Evolutionary conservation across 192 early-diverging fungal species (phyloP), one percentile per base, ranked within the genome.

Genomic region (Piromyces finnis): DNA sequence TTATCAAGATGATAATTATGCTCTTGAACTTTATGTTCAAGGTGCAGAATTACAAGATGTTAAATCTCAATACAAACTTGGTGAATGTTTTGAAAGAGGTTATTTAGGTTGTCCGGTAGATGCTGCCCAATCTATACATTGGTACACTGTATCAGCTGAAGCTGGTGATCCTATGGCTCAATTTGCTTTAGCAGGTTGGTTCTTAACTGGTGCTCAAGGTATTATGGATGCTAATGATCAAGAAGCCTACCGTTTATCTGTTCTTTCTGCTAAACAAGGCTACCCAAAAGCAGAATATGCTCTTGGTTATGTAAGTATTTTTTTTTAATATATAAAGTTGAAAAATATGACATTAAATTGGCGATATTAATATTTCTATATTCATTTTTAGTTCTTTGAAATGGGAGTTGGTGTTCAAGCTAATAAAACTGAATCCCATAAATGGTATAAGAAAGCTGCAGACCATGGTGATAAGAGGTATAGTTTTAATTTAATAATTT

Each of bases 231-330:
- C 30, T 22, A 78, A 32, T 29, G 29, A 37, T 29, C 80, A 32
- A 30, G 80, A 81, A 32, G 80, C 80, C 22, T 68, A 22, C 16
- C 29, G 17, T 77, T 81, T 30, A 22, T 77, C 29, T 18, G 2
- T 27, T n/a, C 77, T 32, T n/a, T 28, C 80, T 29, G 80, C 80
- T 27, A 28, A 81, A 22, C 80, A 81, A 79, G 80, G 79, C 1
- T 79, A 79, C n/a, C 0, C 80, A n/a, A 81, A 81, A 35, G 80
- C 80, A 3, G 80, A 81, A 79, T 81, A 81, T 68, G 80, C 80
- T 6, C 78, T 81, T 35, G 80, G 41, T 29, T 81, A 81, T n/a
- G 80, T 81, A 35, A 28, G 80, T 81, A 30, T 28, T 18, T 81
- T 30, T 78, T 29, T 17, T n/a, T n/a, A n/a, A n/a, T n/a, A n/a